Evolutionary conservation across 768 basidiomycete species (phyloP).

Genomic region (Termitomyces sp.): DNA sequence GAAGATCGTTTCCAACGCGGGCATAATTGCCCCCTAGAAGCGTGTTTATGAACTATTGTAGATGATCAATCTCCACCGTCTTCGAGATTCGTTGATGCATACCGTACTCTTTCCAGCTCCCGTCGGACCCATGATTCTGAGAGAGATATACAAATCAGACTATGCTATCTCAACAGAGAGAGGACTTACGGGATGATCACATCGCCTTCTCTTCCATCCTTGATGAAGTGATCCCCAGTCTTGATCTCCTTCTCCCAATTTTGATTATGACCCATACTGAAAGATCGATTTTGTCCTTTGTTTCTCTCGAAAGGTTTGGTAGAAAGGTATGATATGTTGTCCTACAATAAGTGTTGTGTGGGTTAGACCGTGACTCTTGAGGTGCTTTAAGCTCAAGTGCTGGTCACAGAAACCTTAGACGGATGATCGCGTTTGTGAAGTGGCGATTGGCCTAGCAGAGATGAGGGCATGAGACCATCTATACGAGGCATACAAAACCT

Average conservation of each 20-base stretch:
- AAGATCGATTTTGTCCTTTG: neutral
- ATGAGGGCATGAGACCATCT: neutral
- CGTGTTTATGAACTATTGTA: slow-evolving; percentile 5
- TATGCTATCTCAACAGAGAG: neutral
- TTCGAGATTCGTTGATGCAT: neutral
- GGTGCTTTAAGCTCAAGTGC: no score
- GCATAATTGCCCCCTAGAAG: slow-evolving; percentile 1
- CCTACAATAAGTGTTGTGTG: neutral
- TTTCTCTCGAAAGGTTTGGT: neutral
- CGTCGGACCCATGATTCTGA: slow-evolving; percentile 6
- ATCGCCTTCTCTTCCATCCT: slow-evolving; percentile 4
- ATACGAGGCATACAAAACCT: neutral
- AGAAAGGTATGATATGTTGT: neutral
- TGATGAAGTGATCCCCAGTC: neutral
- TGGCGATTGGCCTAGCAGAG: neutral
- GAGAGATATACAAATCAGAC: neutral
- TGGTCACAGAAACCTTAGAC: neutral
- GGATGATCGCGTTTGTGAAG: neutral
- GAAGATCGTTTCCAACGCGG: slow-evolving; percentile 2
- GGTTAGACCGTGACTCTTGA: neutral
- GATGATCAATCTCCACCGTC: neutral
- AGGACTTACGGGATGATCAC: slow-evolving; percentile 3
- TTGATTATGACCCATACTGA: neutral
- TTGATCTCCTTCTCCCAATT: slow-evolving; percentile 7
- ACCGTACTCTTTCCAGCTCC: slow-evolving; percentile 10